Conservation (phyloP, 176 grass and related monocot species). For the Saccharum spontaneum region DNA sequence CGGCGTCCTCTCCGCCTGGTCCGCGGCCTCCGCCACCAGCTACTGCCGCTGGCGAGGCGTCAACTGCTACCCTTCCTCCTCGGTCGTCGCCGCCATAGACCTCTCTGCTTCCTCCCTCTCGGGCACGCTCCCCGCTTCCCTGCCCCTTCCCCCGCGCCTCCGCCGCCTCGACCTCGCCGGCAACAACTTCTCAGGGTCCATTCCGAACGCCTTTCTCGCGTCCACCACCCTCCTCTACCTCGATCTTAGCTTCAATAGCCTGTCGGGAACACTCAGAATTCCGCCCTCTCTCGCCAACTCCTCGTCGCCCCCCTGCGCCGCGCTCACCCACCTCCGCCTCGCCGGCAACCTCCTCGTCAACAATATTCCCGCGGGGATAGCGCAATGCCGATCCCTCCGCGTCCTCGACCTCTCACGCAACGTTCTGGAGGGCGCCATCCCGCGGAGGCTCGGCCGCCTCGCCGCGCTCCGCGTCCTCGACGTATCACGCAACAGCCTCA, state of each 20-base stretch:
- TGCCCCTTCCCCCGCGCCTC: constrained; percentile 42
- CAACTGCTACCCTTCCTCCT: constrained; percentile 40
- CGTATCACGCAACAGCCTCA: constrained; percentile 72
- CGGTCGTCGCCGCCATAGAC: constrained; percentile 36
- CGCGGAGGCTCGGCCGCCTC: constrained; percentile 37
- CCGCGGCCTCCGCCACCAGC: neutral
- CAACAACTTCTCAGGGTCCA: constrained; percentile 56
- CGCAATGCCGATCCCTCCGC: constrained; percentile 39
- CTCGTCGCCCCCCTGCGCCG: constrained; percentile 14
- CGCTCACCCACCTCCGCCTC: constrained; percentile 47
- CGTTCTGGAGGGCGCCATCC: constrained; percentile 59
- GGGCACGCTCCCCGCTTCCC: constrained; percentile 35
- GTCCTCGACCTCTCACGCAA: constrained; percentile 55
- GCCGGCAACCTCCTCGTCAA: constrained; percentile 44
- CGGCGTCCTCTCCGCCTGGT: constrained; percentile 46
- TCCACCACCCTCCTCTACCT: constrained; percentile 48
- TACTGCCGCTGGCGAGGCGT: constrained; percentile 63
- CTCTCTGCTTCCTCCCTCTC: constrained; percentile 39
- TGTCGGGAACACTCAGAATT: constrained; percentile 21
- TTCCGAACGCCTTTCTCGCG: constrained; percentile 43
- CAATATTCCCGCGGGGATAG: constrained; percentile 48
- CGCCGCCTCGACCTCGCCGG: constrained; percentile 52
- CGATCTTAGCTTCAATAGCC: constrained; percentile 48
- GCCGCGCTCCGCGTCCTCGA: constrained; percentile 51
- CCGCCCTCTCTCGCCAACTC: neutral